A percentile compares a stretch with the other conserved stretches of the same genome.
Evolutionary conservation across 768 basidiomycete species (phyloP).

Genomic region (Lentinus brumalis): DNA sequence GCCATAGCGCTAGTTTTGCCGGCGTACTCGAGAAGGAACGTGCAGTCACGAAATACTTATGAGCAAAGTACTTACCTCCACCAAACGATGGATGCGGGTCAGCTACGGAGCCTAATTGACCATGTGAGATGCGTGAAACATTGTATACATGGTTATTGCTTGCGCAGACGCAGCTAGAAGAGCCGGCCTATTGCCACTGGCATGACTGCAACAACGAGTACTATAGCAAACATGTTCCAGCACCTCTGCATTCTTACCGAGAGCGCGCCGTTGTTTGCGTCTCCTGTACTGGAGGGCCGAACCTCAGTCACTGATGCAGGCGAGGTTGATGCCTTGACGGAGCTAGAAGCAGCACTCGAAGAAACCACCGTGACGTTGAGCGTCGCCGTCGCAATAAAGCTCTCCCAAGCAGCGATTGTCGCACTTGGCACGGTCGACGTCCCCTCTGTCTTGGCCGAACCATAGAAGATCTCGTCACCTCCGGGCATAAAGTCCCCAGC

Average conservation of each 20-base stretch:
- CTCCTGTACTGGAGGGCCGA: neutral
- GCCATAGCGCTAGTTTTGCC: too few species aligned
- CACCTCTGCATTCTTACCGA: neutral
- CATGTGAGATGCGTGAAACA: too few species aligned
- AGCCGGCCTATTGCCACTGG: too few species aligned
- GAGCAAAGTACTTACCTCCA: too few species aligned
- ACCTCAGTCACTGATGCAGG: neutral
- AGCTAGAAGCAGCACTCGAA: neutral
- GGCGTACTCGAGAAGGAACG: too few species aligned
- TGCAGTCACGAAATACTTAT: too few species aligned
- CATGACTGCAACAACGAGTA: too few species aligned
- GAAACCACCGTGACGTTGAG: neutral
- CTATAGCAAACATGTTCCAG: too few species aligned
- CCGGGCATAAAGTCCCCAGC: slow-evolving; percentile 51
- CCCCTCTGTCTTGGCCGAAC: slow-evolving; percentile 36
- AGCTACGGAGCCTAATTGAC: too few species aligned
- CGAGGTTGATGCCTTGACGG: neutral
- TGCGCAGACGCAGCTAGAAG: too few species aligned
- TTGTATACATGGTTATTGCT: too few species aligned
- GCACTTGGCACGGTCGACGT: slow-evolving; percentile 29
- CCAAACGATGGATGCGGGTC: too few species aligned
- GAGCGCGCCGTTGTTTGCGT: neutral
- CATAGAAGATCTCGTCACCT: slow-evolving; percentile 56
- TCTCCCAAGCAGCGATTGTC: slow-evolving; percentile 34
- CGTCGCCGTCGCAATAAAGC: slow-evolving; percentile 30